Conservation (phyloP, 768 basidiomycete species). For the Suillus clintonianus region DNA sequence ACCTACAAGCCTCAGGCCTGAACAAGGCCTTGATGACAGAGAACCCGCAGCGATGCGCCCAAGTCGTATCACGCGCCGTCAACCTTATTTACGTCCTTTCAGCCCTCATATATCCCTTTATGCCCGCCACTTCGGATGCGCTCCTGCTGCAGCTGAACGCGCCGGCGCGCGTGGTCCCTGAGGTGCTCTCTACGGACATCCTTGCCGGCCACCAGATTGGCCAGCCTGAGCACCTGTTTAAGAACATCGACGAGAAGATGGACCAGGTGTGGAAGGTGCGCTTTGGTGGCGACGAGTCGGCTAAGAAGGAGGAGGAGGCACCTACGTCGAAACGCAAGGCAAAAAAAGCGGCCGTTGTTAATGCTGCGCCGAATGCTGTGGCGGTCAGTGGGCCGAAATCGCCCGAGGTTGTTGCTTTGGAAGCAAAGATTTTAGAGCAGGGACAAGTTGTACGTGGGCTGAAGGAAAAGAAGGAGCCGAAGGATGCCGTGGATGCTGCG, state of each 20-base stretch:
- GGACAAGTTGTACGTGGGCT: constrained; percentile 72
- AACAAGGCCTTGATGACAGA: constrained; percentile 86
- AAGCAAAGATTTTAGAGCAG: constrained; percentile 74
- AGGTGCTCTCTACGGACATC: constrained; percentile 75
- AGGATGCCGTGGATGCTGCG: constrained; percentile 44
- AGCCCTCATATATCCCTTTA: constrained; percentile 89
- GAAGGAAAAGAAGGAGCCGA: constrained; percentile 53
- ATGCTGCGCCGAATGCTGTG: constrained; percentile 45
- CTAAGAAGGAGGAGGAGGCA: constrained; percentile 43
- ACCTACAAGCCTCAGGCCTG: constrained; percentile 90
- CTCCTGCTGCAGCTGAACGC: constrained; percentile 90
- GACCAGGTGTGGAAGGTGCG: constrained; percentile 76
- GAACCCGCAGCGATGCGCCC: constrained; percentile 83
- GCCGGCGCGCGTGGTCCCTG: constrained; percentile 78
- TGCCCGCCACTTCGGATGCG: constrained; percentile 84
- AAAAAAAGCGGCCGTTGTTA: constrained; percentile 52
- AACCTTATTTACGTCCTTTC: constrained; percentile 93
- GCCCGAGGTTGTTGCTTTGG: constrained; percentile 69
- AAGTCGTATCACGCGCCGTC: constrained; percentile 85
- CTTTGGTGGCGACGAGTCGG: constrained; percentile 67
- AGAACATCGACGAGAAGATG: constrained; percentile 90
- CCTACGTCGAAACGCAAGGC: constrained; percentile 51
- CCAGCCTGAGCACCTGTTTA: constrained; percentile 88
- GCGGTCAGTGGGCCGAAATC: constrained; percentile 60
- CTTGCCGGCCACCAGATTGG: constrained; percentile 85